phyloP scores from a whole-genome alignment of 2,329 filamentous ascomycete species.

The Stromatinia cepivora region DNA sequence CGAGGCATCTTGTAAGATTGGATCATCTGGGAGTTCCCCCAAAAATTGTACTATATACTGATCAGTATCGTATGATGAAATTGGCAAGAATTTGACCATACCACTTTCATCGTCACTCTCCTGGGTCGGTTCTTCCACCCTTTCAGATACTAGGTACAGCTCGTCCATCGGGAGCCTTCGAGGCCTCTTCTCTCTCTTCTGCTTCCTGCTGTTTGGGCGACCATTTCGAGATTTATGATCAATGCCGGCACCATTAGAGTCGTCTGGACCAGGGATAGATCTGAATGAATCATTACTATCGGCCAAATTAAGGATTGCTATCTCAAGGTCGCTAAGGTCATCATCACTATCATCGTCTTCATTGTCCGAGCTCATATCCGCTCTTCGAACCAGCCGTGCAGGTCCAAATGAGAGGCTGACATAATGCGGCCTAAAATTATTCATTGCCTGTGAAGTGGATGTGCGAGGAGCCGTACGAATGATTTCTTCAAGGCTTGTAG shows the following conservation, averaged over 20 bases:
- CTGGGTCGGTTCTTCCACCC: constrained; percentile 14
- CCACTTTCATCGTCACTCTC: constrained; percentile 21
- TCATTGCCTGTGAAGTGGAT: background rate
- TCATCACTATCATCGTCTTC: background rate
- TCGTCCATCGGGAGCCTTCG: constrained; percentile 32
- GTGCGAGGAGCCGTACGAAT: constrained; percentile 1
- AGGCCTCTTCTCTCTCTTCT: constrained; percentile 21
- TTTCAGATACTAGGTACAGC: constrained; percentile 28
- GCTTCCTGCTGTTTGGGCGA: background rate
- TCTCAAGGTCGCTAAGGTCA: constrained; percentile 1
- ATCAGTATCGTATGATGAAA: background rate
- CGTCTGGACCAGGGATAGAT: background rate
- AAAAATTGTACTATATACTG: constrained; percentile 19
- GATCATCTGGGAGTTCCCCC: constrained; percentile 32
- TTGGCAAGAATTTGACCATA: background rate
- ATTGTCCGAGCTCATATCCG: background rate
- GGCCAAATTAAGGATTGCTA: background rate
- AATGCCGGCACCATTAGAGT: background rate
- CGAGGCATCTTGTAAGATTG: constrained; percentile 31
- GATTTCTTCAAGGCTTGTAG: constrained; percentile 3
- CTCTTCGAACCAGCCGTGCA: background rate
- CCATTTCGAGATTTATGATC: background rate
- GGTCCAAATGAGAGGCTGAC: background rate
- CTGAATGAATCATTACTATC: background rate
- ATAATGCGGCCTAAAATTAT: background rate